phyloP scores from a whole-genome alignment of 331 rosid species.

The Erythrophleum ivorense region DNA sequence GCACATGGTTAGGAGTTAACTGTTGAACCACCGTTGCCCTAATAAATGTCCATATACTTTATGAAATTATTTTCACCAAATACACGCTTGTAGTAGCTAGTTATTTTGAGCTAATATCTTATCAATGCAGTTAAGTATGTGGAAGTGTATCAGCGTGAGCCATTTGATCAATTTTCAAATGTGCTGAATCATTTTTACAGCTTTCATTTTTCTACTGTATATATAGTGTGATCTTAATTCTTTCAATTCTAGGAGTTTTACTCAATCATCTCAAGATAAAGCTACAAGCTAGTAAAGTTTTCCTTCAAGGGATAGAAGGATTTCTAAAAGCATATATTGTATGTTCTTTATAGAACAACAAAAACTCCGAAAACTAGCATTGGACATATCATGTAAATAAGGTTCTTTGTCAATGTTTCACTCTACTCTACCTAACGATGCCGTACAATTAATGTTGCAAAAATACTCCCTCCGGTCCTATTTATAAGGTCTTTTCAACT shows the following conservation, averaged over 20 bases:
- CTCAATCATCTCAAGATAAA: no score
- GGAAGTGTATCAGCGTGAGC: background rate
- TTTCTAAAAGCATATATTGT: background rate
- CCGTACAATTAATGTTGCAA: background rate
- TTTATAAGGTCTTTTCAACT: no score
- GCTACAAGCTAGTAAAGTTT: background rate
- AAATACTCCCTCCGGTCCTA: no score
- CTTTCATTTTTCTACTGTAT: background rate
- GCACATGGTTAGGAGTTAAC: constrained; percentile 10
- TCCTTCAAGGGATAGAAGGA: background rate
- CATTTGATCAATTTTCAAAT: background rate
- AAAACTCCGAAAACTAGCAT: background rate
- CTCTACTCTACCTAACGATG: background rate
- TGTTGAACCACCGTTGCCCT: constrained; percentile 1
- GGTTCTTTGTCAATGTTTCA: background rate
- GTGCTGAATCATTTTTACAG: background rate
- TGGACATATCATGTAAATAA: background rate
- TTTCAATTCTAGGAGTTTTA: background rate
- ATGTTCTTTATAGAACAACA: background rate
- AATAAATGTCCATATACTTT: background rate
- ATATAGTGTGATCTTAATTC: background rate
- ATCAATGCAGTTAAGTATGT: background rate
- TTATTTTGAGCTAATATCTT: background rate
- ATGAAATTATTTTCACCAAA: background rate
- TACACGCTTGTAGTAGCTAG: background rate